phyloP scores from a whole-genome alignment of 164 flowering plant species.

The Kingdonia uniflora region DNA sequence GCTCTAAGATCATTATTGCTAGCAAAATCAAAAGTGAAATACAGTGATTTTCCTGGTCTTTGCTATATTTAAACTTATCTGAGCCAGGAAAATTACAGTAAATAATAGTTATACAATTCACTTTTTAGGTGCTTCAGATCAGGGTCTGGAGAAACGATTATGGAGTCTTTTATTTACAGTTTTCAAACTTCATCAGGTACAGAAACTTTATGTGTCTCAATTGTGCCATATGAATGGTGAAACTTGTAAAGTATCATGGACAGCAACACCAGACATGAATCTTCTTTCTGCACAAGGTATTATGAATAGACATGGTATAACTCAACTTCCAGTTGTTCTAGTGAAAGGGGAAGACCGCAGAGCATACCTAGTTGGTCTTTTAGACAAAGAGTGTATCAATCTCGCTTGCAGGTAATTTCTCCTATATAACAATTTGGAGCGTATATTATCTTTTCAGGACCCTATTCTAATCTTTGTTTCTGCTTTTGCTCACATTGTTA shows the following conservation, averaged over 20 bases:
- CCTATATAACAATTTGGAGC: not conserved
- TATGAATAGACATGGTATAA: constrained; percentile 46
- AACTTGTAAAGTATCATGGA: constrained; percentile 38
- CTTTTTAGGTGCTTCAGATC: too few species aligned
- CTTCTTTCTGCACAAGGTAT: constrained; percentile 37
- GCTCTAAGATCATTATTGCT: too few species aligned
- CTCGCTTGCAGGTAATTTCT: constrained; percentile 55
- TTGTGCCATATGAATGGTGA: constrained; percentile 32
- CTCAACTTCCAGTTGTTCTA: constrained; percentile 62
- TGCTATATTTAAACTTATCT: too few species aligned
- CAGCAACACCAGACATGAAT: constrained; percentile 61
- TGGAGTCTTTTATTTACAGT: too few species aligned
- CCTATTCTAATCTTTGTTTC: not conserved
- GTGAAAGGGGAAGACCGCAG: constrained; percentile 26
- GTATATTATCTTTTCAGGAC: not conserved
- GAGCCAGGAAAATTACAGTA: too few species aligned
- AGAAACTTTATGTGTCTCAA: constrained; percentile 49
- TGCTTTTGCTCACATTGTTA: not conserved
- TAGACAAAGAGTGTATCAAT: constrained; percentile 60
- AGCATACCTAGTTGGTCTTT: constrained; percentile 42
- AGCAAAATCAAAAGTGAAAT: too few species aligned
- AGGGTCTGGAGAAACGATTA: too few species aligned
- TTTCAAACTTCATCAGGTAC: constrained; percentile 11
- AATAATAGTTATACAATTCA: too few species aligned
- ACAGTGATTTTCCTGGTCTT: too few species aligned